Evolutionary conservation across 495 filamentous ascomycete species (phyloP).

Genomic region (Aspergillus sparsus): DNA sequence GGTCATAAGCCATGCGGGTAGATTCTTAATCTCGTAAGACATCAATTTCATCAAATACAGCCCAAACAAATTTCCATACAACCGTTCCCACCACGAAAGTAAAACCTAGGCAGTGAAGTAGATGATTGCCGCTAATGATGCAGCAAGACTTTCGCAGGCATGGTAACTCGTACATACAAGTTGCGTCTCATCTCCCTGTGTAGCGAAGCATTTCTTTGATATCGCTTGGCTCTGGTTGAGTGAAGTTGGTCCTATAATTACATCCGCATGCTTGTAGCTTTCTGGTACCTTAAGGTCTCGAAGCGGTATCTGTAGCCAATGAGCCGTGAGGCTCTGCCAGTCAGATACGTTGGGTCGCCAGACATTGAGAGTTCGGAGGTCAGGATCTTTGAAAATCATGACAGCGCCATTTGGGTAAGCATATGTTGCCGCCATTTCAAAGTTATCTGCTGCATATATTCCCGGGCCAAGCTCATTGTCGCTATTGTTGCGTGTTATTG

Average conservation of each 20-base stretch:
- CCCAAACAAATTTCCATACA: too few relatives aligned
- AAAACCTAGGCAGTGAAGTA: background rate
- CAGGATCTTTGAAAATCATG: slow-evolving; percentile 18
- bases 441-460: slow-evolving; percentile 11
- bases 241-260: background rate
- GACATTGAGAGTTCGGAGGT: slow-evolving; percentile 8
- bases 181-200: background rate
- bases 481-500: background rate
- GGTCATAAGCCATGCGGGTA: too few relatives aligned
- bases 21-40: too few relatives aligned
- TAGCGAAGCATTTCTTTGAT: background rate
- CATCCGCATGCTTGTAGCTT: background rate
- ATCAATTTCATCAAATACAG: too few relatives aligned
- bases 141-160: background rate
- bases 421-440: background rate
- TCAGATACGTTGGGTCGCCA: slow-evolving; percentile 14
- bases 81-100: too few relatives aligned
- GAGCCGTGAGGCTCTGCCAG: slow-evolving; percentile 1
- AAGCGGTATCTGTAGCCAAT: slow-evolving; percentile 2
- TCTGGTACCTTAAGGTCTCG: background rate
- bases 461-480: slow-evolving; percentile 21
- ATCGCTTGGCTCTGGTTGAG: background rate
- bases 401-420: slow-evolving; percentile 5
- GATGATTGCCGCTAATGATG: background rate
- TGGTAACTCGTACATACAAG: background rate